These are phyloP conservation scores for Ganoderma multipileum DNA, from an alignment of 1,284 basidiomycete species.

Conservation along the genomic window DNA sequence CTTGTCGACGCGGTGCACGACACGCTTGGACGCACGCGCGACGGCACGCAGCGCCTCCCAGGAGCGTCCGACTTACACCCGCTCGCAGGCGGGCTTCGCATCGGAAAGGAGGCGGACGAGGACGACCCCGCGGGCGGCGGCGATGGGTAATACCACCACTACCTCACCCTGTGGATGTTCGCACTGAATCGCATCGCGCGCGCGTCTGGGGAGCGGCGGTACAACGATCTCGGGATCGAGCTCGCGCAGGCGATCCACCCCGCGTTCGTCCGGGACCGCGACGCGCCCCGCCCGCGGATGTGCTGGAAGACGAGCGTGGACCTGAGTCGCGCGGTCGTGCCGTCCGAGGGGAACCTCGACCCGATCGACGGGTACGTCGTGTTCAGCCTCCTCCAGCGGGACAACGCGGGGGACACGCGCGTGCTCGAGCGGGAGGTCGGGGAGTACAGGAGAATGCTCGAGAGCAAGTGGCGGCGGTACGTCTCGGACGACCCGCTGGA, in stretches of 20 bases:
- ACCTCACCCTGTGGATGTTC: constrained; percentile 42
- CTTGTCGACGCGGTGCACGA: constrained; percentile 31
- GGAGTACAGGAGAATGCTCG: constrained; percentile 36
- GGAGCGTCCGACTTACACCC: constrained; percentile 36
- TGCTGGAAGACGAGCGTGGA: constrained; percentile 38
- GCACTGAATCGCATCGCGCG: constrained; percentile 38
- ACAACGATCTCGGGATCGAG: constrained; percentile 38
- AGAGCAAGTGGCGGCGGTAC: constrained; percentile 34
- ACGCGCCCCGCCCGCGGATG: constrained; percentile 32
- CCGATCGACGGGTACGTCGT: constrained; percentile 40
- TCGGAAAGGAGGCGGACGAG: constrained; percentile 37
- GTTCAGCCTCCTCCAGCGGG: constrained; percentile 35
- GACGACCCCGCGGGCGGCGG: constrained; percentile 32
- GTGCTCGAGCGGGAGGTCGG: constrained; percentile 33
- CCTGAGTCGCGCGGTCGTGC: constrained; percentile 31
- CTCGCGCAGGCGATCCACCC: constrained; percentile 38
- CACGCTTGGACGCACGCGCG: constrained; percentile 35
- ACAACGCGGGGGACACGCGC: constrained; percentile 13
- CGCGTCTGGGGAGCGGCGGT: constrained; percentile 30
- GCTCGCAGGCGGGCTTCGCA: constrained; percentile 38
- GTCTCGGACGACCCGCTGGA: constrained; percentile 37
- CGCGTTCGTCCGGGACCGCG: constrained; percentile 32
- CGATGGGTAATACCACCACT: constrained; percentile 41
- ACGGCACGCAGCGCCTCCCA: constrained; percentile 30
- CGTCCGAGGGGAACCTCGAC: constrained; percentile 38